Evolutionary conservation across 192 early-diverging fungal species (phyloP).

Genomic region (Coemansia sp.): DNA sequence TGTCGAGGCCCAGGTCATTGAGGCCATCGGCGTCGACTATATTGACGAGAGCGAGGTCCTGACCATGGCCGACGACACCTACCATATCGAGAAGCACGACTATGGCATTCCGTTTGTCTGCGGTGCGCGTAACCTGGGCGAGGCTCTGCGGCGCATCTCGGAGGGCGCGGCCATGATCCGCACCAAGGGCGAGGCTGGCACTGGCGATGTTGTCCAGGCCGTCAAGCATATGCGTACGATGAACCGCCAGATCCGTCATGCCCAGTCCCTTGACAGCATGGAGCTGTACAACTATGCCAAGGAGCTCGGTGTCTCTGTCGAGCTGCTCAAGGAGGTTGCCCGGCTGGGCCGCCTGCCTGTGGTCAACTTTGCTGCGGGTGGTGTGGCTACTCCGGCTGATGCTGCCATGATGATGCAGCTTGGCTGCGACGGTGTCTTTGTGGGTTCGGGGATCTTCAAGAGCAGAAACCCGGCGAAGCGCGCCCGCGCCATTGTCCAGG

Average conservation of each 20-base stretch:
- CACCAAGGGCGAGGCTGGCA: slow-evolving; percentile 98
- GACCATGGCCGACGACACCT: slow-evolving; percentile 88
- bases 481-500: slow-evolving; percentile 90
- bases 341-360: slow-evolving; percentile 87
- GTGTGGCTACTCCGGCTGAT: slow-evolving; percentile 97
- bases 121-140: slow-evolving; percentile 93
- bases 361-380: slow-evolving; percentile 97
- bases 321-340: slow-evolving; percentile 85
- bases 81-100: slow-evolving; percentile 95
- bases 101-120: slow-evolving; percentile 95
- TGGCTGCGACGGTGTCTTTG: slow-evolving; percentile 97
- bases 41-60: slow-evolving; percentile 98
- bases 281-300: slow-evolving; percentile 96
- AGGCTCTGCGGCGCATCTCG: slow-evolving; percentile 91
- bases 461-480: slow-evolving; percentile 88
- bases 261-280: slow-evolving; percentile 74
- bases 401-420: slow-evolving; percentile 99
- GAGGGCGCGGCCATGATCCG: slow-evolving; percentile 98
- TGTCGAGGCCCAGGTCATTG: slow-evolving; percentile 96
- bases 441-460: slow-evolving; percentile 98
- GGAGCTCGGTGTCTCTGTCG: slow-evolving; percentile 87
- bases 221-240: slow-evolving; percentile 93
- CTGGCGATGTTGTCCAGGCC: slow-evolving; percentile 96
- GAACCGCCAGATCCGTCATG: slow-evolving; percentile 78
- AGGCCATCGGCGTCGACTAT: slow-evolving; percentile 86